Percentiles rank a stretch among this genome's conserved stretches.
These are phyloP conservation scores for Mycena indigotica DNA, from an alignment of 768 basidiomycete genomes.

Conservation along the genomic window DNA sequence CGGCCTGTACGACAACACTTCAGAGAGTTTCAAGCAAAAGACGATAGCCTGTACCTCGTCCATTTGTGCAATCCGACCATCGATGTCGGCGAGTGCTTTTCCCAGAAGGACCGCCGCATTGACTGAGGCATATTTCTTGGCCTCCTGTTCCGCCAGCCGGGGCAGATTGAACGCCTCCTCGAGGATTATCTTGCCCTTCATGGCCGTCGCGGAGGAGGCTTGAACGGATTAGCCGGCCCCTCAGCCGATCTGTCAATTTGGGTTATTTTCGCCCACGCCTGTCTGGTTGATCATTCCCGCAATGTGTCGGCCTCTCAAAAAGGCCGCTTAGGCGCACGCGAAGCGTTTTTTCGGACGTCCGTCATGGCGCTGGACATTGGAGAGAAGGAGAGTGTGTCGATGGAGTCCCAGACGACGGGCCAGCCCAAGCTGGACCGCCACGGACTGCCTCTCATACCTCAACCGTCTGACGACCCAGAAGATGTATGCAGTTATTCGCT, in stretches of 20 bases:
- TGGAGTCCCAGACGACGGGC: neutral
- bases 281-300: no score
- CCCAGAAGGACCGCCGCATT: slow-evolving; percentile 14
- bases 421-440: slow-evolving; percentile 29
- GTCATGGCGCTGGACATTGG: slow-evolving; percentile 3
- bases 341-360: neutral
- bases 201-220: neutral
- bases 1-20: slow-evolving; percentile 18
- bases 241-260: neutral
- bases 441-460: slow-evolving; percentile 30
- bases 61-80: slow-evolving; percentile 22
- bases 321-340: neutral
- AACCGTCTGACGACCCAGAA: slow-evolving; percentile 28
- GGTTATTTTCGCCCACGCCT: neutral
- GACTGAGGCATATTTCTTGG: slow-evolving; percentile 18
- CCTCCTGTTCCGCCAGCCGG: slow-evolving; percentile 15
- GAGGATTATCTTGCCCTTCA: slow-evolving; percentile 26
- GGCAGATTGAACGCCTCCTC: slow-evolving; percentile 25
- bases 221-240: neutral
- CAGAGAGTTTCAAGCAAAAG: no score
- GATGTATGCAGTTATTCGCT: slow-evolving; percentile 11
- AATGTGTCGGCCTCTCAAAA: no score
- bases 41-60: slow-evolving; percentile 15
- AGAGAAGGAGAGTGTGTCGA: slow-evolving; percentile 13
- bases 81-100: slow-evolving; percentile 20